A percentile compares a stretch with the other conserved stretches of the same genome.
phyloP scores from a whole-genome alignment of 2,329 filamentous ascomycete genomes.

The Penicillium nordicum region DNA sequence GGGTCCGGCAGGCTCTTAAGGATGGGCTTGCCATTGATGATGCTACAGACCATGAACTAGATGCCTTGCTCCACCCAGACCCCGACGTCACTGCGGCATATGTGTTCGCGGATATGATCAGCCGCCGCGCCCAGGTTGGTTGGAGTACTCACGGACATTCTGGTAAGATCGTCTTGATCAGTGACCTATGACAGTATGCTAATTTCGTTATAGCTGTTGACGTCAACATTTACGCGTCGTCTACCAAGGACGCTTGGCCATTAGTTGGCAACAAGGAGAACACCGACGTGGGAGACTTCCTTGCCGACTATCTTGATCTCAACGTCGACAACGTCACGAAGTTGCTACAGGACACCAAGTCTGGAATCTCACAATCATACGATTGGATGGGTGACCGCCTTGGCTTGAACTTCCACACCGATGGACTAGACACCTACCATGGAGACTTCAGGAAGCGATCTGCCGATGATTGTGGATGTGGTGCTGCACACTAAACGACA shows the following conservation, averaged over 20 bases:
- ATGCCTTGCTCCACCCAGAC: conserved; percentile 56
- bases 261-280: conserved; percentile 90
- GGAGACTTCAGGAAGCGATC: conserved; percentile 42
- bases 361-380: conserved; percentile 20
- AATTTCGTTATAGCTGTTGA: conserved; percentile 64
- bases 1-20: conserved; percentile 64
- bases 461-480: conserved; percentile 33
- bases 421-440: conserved; percentile 44
- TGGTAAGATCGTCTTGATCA: conserved; percentile 28
- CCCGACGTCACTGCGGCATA: conserved; percentile 57
- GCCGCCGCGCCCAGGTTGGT: conserved; percentile 79
- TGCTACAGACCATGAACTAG: conserved; percentile 67
- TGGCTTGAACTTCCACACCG: conserved; percentile 36
- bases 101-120: conserved; percentile 79
- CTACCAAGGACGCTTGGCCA: conserved; percentile 58
- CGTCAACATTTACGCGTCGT: conserved; percentile 91
- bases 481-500: conserved; percentile 21
- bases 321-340: conserved; percentile 75
- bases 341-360: conserved; percentile 54
- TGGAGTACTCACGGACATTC: conserved; percentile 95
- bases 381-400: conserved; percentile 44
- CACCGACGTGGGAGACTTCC: conserved; percentile 81
- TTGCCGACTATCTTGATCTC: conserved; percentile 73
- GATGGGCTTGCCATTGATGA: conserved; percentile 74
- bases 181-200: conserved; percentile 6